phyloP scores from a whole-genome alignment of 306 rosid species.

The Prunus armeniaca region DNA sequence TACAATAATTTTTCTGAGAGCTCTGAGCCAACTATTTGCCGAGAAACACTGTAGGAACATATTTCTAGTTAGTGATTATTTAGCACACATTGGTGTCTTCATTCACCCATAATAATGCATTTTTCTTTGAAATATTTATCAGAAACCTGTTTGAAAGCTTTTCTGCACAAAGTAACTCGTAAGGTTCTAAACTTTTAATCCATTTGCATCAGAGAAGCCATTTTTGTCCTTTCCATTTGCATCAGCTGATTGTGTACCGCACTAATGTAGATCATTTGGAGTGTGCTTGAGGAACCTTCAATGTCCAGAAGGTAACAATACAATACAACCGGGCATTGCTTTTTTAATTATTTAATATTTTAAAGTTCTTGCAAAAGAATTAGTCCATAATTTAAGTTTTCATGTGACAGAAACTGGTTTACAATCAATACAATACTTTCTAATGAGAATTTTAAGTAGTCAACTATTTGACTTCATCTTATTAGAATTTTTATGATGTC shows the following conservation, averaged over 20 bases:
- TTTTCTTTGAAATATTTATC: neutral
- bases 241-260: neutral
- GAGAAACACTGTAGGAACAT: constrained; percentile 6
- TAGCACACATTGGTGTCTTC: neutral
- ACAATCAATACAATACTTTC: neutral
- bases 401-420: no score
- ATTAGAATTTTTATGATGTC: neutral
- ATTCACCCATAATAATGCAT: neutral
- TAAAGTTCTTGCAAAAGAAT: no score
- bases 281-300: neutral
- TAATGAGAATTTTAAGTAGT: neutral
- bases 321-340: neutral
- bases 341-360: no score
- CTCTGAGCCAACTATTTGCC: neutral
- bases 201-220: no score
- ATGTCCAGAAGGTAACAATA: constrained; percentile 25
- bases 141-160: constrained; percentile 21
- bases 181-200: constrained; percentile 1
- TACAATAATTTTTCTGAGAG: constrained; percentile 24
- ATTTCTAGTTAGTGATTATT: neutral
- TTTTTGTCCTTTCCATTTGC: neutral
- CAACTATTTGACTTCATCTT: neutral
- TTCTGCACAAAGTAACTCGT: constrained; percentile 5
- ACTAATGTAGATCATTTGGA: neutral
- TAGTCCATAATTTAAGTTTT: no score